Evolutionary conservation across 306 rosid genomes (phyloP).

Genomic region (barrel medic (Medicago truncatula)): MtrunA17r5.0-ANR NC_053043.1:7868001-7868500

Average conservation of each 20-base stretch:
- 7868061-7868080: background rate
- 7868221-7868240: background rate
- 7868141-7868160: conserved; percentile 79
- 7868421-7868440: too few species aligned
- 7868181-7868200: conserved; percentile 56
- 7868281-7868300: conserved; percentile 29
- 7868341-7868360: conserved; percentile 16
- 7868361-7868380: too few species aligned
- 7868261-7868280: conserved; percentile 17
- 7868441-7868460: too few species aligned
- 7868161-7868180: conserved; percentile 86
- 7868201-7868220: conserved; percentile 28
- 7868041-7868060: background rate
- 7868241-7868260: conserved; percentile 26
- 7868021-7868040: conserved; percentile 13
- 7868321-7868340: conserved; percentile 17
- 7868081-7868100: conserved; percentile 1
- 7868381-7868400: too few species aligned
- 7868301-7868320: conserved; percentile 1
- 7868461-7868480: too few species aligned
- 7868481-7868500: too few species aligned
- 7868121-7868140: conserved; percentile 80
- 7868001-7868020: conserved; percentile 13
- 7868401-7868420: too few species aligned
- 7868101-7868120: conserved; percentile 54